These are phyloP conservation scores for Luffa aegyptiaca DNA, from an alignment of 306 rosid species.

Conservation along the genomic window DNA sequence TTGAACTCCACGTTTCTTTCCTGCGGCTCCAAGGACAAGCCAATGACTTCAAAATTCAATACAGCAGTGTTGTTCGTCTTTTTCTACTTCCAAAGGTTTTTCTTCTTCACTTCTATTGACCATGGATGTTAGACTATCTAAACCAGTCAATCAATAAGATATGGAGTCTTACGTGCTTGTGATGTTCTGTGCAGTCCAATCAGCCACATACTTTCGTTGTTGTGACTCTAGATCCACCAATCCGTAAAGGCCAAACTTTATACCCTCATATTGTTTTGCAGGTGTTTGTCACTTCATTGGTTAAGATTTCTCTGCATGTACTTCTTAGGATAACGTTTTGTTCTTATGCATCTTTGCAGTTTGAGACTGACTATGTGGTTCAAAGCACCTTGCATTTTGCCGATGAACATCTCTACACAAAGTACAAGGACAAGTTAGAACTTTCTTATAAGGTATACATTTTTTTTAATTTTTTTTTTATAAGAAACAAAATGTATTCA, in stretches of 20 bases:
- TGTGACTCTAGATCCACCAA: conserved; percentile 93
- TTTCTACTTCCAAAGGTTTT: conserved; percentile 97
- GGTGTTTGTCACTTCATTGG: conserved; percentile 37
- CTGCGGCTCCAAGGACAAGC: conserved; percentile 95
- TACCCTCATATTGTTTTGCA: conserved; percentile 98
- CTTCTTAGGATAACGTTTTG: neutral
- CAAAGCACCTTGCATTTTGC: conserved; percentile 54
- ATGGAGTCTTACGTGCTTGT: conserved; percentile 5
- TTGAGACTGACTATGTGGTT: conserved; percentile 76
- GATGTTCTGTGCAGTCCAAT: conserved; percentile 59
- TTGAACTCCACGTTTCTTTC: conserved; percentile 91
- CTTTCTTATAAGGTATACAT: conserved; percentile 46
- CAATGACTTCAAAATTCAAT: conserved; percentile 95
- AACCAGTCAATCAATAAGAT: neutral
- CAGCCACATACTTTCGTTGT: conserved; percentile 93
- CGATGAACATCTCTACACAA: conserved; percentile 65
- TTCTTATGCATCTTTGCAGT: conserved; percentile 32
- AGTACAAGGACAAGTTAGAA: conserved; percentile 95
- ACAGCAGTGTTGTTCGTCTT: conserved; percentile 91
- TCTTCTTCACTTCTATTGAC: neutral
- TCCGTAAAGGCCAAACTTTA: conserved; percentile 96
- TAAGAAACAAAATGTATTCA: too few relatives aligned
- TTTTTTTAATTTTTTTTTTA: too few relatives aligned
- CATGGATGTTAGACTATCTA: neutral
- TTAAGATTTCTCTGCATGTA: conserved; percentile 9